Conservation (phyloP, 2,329 filamentous ascomycete genomes). For the Lachnellula hyalina region DNA sequence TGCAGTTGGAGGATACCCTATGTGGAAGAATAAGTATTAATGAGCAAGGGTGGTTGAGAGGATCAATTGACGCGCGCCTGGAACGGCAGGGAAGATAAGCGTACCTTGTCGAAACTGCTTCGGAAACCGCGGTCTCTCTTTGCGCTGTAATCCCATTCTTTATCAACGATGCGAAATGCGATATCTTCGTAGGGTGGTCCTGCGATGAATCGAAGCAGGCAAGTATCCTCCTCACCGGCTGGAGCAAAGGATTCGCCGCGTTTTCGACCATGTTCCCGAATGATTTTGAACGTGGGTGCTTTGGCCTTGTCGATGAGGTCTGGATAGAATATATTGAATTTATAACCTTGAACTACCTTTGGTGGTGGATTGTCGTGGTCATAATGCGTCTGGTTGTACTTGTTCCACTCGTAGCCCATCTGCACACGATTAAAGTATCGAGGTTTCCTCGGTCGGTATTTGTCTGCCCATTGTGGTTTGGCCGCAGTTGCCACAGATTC, state of each 20-base stretch:
- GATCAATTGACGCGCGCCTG: constrained; percentile 7
- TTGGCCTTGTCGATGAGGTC: constrained; percentile 93
- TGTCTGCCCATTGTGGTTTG: constrained; percentile 73
- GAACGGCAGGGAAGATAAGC: constrained; percentile 27
- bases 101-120: constrained; percentile 95
- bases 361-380: constrained; percentile 97
- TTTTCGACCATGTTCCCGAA: constrained; percentile 84
- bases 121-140: constrained; percentile 92
- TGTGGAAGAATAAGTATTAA: constrained; percentile 30
- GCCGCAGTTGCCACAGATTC: constrained; percentile 64
- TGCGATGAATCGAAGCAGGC: constrained; percentile 90
- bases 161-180: constrained; percentile 94
- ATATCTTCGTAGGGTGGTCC: constrained; percentile 96
- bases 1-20: constrained; percentile 93
- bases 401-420: constrained; percentile 99
- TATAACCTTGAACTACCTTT: constrained; percentile 97
- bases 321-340: constrained; percentile 99
- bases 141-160: constrained; percentile 98
- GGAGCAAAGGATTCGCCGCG: constrained; percentile 88
- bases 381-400: constrained; percentile 99
- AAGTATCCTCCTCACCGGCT: constrained; percentile 94
- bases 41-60: constrained; percentile 8
- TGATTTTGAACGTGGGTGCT: constrained; percentile 92
- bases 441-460: constrained; percentile 85
- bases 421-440: constrained; percentile 97